phyloP scores from a whole-genome alignment of 805 yeast species.

The Kodamaea hsintzibuensis region DNA sequence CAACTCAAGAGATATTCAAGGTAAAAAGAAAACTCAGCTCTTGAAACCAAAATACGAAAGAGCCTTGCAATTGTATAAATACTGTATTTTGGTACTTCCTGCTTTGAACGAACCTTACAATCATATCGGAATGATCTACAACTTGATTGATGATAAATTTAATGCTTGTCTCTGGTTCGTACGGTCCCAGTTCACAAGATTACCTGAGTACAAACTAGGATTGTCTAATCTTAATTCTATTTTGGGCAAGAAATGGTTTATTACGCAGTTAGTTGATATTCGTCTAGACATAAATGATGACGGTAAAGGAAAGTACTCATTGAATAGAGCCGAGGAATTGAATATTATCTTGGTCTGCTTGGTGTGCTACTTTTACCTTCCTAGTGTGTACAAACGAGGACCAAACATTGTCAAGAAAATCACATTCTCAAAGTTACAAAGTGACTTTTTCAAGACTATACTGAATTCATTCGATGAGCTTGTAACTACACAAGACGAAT shows the following conservation, averaged over 20 bases:
- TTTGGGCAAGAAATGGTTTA: slow-evolving; percentile 38
- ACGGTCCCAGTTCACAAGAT: slow-evolving; percentile 56
- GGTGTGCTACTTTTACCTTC: slow-evolving; percentile 44
- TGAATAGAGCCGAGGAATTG: slow-evolving; percentile 15
- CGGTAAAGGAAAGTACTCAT: slow-evolving; percentile 4
- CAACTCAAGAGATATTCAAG: slow-evolving; percentile 32
- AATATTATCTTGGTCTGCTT: slow-evolving; percentile 32
- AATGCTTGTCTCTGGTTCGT: slow-evolving; percentile 54
- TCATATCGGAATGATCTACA: slow-evolving; percentile 52
- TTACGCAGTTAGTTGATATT: slow-evolving; percentile 25
- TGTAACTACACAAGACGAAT: slow-evolving; percentile 7
- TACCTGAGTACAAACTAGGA: slow-evolving; percentile 48
- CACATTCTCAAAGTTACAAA: slow-evolving; percentile 24
- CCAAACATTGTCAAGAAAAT: slow-evolving; percentile 23
- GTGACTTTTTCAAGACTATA: slow-evolving; percentile 21
- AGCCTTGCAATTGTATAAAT: slow-evolving; percentile 41
- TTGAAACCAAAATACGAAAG: slow-evolving; percentile 28
- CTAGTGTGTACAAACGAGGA: slow-evolving; percentile 29
- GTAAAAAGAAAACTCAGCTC: slow-evolving; percentile 37
- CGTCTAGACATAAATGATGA: slow-evolving; percentile 7
- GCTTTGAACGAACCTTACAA: slow-evolving; percentile 68
- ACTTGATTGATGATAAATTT: slow-evolving; percentile 44
- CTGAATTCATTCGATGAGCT: slow-evolving; percentile 13
- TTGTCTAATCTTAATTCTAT: slow-evolving; percentile 44
- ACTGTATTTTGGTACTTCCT: slow-evolving; percentile 60